phyloP scores from a whole-genome alignment of 768 basidiomycete genomes.

The Amanita pallidorosea region DNA sequence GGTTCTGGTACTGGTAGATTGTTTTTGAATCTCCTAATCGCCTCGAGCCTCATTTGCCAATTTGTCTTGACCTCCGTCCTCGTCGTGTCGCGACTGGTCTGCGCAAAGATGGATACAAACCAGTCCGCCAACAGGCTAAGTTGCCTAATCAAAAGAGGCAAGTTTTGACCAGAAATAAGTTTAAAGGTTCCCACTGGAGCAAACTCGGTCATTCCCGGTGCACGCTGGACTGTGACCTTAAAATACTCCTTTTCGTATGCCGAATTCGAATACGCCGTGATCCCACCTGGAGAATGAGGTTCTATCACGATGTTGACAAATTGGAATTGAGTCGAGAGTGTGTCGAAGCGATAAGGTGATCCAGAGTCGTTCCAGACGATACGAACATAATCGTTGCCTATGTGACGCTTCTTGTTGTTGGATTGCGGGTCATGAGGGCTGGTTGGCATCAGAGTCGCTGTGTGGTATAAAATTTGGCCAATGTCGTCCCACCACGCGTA shows the following conservation, averaged over 20 bases:
- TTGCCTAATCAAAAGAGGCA: conserved; percentile 84
- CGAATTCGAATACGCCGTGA: conserved; percentile 78
- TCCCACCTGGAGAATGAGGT: conserved; percentile 77
- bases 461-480: conserved; percentile 88
- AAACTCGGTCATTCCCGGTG: conserved; percentile 88
- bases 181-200: conserved; percentile 90
- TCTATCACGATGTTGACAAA: conserved; percentile 97
- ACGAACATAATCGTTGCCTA: conserved; percentile 93
- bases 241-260: conserved; percentile 91
- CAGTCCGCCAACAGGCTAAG: conserved; percentile 82
- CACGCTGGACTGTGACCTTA: conserved; percentile 86
- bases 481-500: conserved; percentile 99
- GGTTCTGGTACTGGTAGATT: conserved; percentile 21
- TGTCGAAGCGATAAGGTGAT: conserved; percentile 81
- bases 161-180: conserved; percentile 78
- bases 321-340: conserved; percentile 86
- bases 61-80: conserved; percentile 79
- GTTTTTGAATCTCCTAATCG: conserved; percentile 61
- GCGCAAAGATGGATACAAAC: conserved; percentile 76
- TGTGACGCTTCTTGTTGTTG: conserved; percentile 86
- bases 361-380: conserved; percentile 99
- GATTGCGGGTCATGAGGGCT: conserved; percentile 53
- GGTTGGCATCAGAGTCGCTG: conserved; percentile 95
- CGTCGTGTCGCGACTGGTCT: conserved; percentile 60
- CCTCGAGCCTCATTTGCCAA: conserved; percentile 74